Percentiles rank a stretch among this genome's conserved stretches.
These are phyloP conservation scores for Cercis canadensis DNA, from an alignment of 306 rosid species.

Conservation along the genomic window DNA sequence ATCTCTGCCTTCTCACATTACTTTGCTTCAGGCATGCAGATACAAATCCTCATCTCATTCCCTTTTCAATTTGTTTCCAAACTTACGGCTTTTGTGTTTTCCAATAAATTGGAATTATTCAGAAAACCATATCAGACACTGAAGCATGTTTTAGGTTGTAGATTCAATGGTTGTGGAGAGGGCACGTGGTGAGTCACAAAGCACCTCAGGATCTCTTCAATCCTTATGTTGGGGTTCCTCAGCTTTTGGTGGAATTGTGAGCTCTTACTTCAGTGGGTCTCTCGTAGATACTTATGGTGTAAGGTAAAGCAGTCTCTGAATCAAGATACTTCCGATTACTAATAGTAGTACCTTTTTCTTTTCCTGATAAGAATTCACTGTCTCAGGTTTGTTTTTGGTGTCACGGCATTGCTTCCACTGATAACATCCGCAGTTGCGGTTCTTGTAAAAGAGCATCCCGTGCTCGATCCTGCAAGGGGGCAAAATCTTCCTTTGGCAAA, in stretches of 20 bases:
- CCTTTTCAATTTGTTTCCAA: conserved; percentile 2
- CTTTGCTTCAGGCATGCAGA: background rate
- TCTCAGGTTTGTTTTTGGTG: conserved; percentile 95
- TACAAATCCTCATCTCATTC: conserved; percentile 12
- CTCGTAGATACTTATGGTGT: conserved; percentile 84
- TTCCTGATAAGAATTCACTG: conserved; percentile 29
- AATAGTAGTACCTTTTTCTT: background rate
- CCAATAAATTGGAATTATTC: conserved; percentile 24
- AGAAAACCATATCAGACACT: conserved; percentile 47
- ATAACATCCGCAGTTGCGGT: conserved; percentile 91
- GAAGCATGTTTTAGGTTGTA: conserved; percentile 77
- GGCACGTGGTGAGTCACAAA: conserved; percentile 99
- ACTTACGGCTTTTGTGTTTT: conserved; percentile 32
- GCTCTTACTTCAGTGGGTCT: conserved; percentile 95
- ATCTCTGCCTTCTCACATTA: too few species aligned
- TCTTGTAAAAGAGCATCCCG: conserved; percentile 85
- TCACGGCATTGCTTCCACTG: conserved; percentile 90
- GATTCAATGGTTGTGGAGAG: conserved; percentile 99
- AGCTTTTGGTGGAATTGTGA: conserved; percentile 96
- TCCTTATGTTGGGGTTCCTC: conserved; percentile 99
- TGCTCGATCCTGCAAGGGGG: conserved; percentile 52
- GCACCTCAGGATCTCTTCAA: conserved; percentile 95
- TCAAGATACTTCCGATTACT: conserved; percentile 39
- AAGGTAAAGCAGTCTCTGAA: conserved; percentile 55
- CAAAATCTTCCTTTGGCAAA: conserved; percentile 44